Conservation (phyloP, 192 early-diverging fungal species). For the Powellomyces hirtus region DNA sequence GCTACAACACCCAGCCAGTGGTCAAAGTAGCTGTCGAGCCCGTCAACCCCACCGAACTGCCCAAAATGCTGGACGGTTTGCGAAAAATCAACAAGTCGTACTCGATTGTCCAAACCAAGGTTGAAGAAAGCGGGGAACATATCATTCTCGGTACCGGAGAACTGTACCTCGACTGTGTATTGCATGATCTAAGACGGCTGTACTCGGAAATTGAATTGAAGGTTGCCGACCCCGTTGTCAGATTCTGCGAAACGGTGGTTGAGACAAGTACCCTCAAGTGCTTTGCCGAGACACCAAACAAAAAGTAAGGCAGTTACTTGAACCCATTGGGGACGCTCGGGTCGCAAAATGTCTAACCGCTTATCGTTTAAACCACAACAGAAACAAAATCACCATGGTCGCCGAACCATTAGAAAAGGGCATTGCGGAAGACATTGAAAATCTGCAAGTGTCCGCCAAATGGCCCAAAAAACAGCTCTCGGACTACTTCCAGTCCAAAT, state of each 20-base stretch:
- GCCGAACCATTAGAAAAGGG: conserved; percentile 90
- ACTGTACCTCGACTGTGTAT: conserved; percentile 91
- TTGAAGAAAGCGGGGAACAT: conserved; percentile 98
- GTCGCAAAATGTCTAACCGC: not conserved
- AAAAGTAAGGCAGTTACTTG: conserved; percentile 63
- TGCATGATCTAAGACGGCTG: conserved; percentile 91
- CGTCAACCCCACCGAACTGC: conserved; percentile 94
- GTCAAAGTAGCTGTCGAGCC: conserved; percentile 97
- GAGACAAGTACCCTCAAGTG: conserved; percentile 93
- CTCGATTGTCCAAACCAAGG: conserved; percentile 81
- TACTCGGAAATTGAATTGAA: conserved; percentile 97
- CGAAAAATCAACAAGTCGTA: conserved; percentile 96
- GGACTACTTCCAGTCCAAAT: conserved; percentile 78
- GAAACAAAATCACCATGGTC: conserved; percentile 95
- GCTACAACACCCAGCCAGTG: conserved; percentile 78
- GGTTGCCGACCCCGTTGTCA: conserved; percentile 95
- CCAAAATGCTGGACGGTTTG: conserved; percentile 96
- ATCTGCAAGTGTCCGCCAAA: conserved; percentile 61
- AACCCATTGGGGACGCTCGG: no score
- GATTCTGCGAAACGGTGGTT: conserved; percentile 92
- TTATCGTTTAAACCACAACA: conserved; percentile 32
- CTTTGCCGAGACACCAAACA: conserved; percentile 98
- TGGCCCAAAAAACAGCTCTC: conserved; percentile 75
- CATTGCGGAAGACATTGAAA: conserved; percentile 91
- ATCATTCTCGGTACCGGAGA: conserved; percentile 93